Base-by-base conservation (phyloP, 2,329 filamentous ascomycete genomes). In the Emergomyces pasteurianus region DNA sequence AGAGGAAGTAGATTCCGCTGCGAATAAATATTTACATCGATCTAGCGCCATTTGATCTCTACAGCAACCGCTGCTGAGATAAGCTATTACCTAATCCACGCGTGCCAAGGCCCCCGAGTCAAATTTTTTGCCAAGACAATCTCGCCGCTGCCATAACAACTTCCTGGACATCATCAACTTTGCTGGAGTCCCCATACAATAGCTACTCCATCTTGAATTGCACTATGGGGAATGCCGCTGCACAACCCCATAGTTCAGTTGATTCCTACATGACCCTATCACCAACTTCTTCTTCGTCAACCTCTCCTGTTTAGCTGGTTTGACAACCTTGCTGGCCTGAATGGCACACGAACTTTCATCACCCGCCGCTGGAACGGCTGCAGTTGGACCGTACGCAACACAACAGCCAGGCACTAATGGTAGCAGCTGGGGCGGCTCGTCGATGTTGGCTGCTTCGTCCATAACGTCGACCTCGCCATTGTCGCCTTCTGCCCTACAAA, bases 401-500 rank as follows among this genome's bases (percentile, higher is more conserved):
- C 9, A 21, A 2, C 50, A 47, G 21, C 34, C 57, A 18, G 34
- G n/a, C n/a, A 54, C 10, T 46, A 40, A 21, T 42, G 14, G 49
- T 28, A 43, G 40, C 42, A 61, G 12, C 52, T 60, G 56, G 28
- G 61, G 55, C 36, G 52, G 52, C 52, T 54, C 52, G 12, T 59
- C 55, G 21, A 21, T 31, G 31, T 38, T 57, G 43, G 16, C 57
- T 16, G 31, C 26, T 31, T 43, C 59, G 26, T 55, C 40, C 34
- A 57, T 60, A n/a, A 38, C 62, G 31, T 46, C 40, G 31, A 18
- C 56, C 21, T 38, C 47, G n/a, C 43, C 46, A 62, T 64, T 65
- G 38, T 62, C 65, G 61, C 60, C 64, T 64, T 73, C 72, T 66
- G 70, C 67, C 58, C 69, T 76, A 57, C 79, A 79, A 56, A 80